These are phyloP conservation scores for Sphagnum fallax DNA, from an alignment of 228 moss, liverwort and hornwort species.

Conservation along the genomic window DNA sequence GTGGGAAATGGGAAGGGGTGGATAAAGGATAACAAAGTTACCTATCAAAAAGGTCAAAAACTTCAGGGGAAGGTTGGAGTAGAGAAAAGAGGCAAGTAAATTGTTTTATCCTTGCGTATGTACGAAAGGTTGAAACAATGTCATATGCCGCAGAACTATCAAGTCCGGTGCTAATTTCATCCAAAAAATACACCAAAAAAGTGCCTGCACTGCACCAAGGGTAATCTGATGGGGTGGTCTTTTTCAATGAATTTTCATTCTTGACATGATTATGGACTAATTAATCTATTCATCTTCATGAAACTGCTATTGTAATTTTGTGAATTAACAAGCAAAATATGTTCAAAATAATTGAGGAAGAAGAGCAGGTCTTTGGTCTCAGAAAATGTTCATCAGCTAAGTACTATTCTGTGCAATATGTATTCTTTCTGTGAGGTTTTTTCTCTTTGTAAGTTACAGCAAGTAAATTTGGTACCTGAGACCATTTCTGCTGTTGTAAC, in stretches of 20 bases:
- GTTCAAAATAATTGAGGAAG: too few relatives aligned
- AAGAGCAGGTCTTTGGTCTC: too few relatives aligned
- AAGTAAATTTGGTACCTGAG: constrained; percentile 26
- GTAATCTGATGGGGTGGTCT: neutral
- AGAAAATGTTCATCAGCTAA: too few relatives aligned
- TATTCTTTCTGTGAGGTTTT: too few relatives aligned
- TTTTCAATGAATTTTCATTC: too few relatives aligned
- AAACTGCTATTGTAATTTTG: too few relatives aligned
- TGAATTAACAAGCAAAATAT: too few relatives aligned
- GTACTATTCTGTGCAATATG: too few relatives aligned
- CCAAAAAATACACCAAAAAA: constrained; percentile 53
- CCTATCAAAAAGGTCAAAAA: constrained; percentile 82
- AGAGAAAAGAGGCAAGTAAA: constrained; percentile 76
- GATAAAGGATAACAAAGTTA: constrained; percentile 6
- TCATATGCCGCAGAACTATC: constrained; percentile 89
- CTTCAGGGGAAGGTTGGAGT: constrained; percentile 85
- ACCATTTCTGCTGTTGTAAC: constrained; percentile 89
- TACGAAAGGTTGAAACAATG: constrained; percentile 72
- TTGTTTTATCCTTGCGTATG: constrained; percentile 66
- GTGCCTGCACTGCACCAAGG: constrained; percentile 42
- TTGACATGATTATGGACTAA: too few relatives aligned
- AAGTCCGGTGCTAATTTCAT: constrained; percentile 86
- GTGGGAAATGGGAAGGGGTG: neutral
- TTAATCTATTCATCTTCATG: too few relatives aligned
- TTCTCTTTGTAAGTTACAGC: neutral